Base-by-base conservation (phyloP, 1,284 basidiomycete genomes). In the Pseudomicrostroma phylloplanum region DNA sequence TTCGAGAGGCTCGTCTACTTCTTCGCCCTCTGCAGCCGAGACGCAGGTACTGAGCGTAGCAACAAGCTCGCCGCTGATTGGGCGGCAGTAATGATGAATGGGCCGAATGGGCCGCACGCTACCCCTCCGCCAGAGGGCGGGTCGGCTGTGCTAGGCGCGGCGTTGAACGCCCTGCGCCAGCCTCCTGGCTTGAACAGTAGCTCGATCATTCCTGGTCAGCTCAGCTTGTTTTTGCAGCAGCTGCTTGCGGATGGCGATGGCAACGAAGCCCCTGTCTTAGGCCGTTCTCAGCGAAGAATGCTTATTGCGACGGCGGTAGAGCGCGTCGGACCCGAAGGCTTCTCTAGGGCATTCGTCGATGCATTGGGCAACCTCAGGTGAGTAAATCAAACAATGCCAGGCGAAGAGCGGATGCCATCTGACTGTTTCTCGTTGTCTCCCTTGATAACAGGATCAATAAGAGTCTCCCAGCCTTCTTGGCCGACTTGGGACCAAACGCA, bases 141-240 rank as follows among this genome's bases (percentile, higher is more conserved):
- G 62, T 72, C 63, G 25, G 66, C 42, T 39, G 59, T 62, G 59
- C 71, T 61, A 60, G 73, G 88, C 13, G 86, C 85, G 25, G 89
- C 89, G 72, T 88, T 92, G 79, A 85, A 89, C 71, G 86, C 67
- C 1, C 65, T 72, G 2, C 61, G 65, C 40, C 57, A 58, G n/a
- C 25, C 23, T 2, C 19, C 25, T 8, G 23, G n/a, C n/a, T 59
- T 86, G 46, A 89, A 91, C 79, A 82, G 91, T 61, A 85, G 84
- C 26, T 87, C 19, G 83, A 83, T 59, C 89, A 91, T 73, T 82
- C 89, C 61, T 63, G 89, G 89, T 80, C 82, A 92, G 70, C 84
- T 92, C 81, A 83, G 87, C 59, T 89, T 90, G 78, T 83, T 92
- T 63, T 84, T 92, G 65, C 67, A 63, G 59, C 67, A 66, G 11